Percentiles rank a stretch among this genome's conserved stretches.
phyloP scores from a whole-genome alignment of 2,329 filamentous ascomycete species.

The Cladosporium colombiae region DNA sequence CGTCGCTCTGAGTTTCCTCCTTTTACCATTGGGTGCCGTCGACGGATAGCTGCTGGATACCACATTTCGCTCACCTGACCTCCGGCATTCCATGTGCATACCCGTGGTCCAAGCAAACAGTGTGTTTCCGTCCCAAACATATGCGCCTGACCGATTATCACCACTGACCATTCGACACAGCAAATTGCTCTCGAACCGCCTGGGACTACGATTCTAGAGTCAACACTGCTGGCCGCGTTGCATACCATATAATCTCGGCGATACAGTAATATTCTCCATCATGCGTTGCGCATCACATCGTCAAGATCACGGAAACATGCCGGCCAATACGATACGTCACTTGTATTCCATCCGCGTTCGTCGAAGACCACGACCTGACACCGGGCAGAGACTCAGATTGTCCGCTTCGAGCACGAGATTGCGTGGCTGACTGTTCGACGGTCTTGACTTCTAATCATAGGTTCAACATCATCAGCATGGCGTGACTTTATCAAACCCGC shows the following conservation, averaged over 20 bases:
- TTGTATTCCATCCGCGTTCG: neutral
- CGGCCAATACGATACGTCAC: neutral
- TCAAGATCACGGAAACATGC: neutral
- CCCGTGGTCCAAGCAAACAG: neutral
- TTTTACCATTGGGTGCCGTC: neutral
- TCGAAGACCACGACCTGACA: neutral
- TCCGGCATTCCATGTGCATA: neutral
- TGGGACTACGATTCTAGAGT: neutral
- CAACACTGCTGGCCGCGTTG: neutral
- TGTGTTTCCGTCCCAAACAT: neutral
- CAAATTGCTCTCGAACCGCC: neutral
- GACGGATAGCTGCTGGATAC: neutral
- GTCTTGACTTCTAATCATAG: neutral
- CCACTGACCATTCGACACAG: neutral
- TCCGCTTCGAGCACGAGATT: neutral
- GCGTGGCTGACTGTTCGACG: neutral
- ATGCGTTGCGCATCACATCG: neutral
- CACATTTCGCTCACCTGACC: neutral
- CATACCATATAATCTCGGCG: neutral
- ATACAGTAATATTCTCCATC: neutral
- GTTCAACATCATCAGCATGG: neutral
- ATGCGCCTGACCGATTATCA: neutral
- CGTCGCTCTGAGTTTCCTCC: neutral
- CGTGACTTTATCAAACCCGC: neutral
- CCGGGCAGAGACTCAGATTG: neutral